phyloP scores from a whole-genome alignment of 2,329 filamentous ascomycete species.

The Septoria linicola region DNA sequence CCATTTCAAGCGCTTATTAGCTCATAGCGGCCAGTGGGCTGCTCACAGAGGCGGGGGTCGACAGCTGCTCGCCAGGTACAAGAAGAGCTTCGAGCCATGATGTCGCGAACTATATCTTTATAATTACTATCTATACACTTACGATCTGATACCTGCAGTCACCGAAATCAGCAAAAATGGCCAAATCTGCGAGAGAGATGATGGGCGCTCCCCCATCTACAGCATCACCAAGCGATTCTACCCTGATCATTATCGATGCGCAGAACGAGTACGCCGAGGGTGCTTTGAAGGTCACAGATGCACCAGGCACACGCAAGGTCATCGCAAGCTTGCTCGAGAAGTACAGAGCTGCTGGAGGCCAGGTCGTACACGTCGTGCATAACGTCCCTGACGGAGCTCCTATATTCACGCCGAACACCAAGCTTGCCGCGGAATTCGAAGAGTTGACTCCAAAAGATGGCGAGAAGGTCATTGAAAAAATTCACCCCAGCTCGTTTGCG shows the following conservation, averaged over 20 bases:
- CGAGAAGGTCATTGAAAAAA: constrained; percentile 61
- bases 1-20: constrained; percentile 3
- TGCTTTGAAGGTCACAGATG: constrained; percentile 56
- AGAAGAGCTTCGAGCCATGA: not conserved
- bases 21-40: not conserved
- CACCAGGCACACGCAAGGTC: constrained; percentile 53
- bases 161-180: constrained; percentile 13
- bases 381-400: constrained; percentile 60
- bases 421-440: constrained; percentile 60
- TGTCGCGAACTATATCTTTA: not conserved
- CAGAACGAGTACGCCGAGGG: constrained; percentile 68
- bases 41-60: not conserved
- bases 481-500: constrained; percentile 60
- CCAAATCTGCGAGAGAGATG: constrained; percentile 51
- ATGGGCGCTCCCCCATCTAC: constrained; percentile 57
- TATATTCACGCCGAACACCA: constrained; percentile 63
- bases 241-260: constrained; percentile 67
- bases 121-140: not conserved
- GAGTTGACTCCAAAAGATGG: constrained; percentile 55
- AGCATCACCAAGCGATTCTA: constrained; percentile 58
- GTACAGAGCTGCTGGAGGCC: constrained; percentile 57
- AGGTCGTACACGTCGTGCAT: constrained; percentile 64
- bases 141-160: not conserved
- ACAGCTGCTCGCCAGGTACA: not conserved
- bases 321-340: constrained; percentile 59